A percentile compares a stretch with the other conserved stretches of the same genome.
Evolutionary conservation across 1,139 yeast species (phyloP).

Genomic region (Lodderomyces pseudojiufengensis): DNA sequence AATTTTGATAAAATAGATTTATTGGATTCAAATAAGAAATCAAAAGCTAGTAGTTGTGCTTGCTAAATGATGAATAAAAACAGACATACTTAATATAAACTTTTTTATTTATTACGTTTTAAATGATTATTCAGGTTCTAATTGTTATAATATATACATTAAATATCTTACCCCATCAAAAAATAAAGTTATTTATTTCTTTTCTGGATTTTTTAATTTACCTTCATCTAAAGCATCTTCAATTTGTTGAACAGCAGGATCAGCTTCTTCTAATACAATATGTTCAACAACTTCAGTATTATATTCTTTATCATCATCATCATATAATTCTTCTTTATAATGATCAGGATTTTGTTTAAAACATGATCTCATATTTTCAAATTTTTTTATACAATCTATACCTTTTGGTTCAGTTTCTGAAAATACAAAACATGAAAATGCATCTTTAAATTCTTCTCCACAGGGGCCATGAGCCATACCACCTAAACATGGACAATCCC

Average conservation of each 20-base stretch:
- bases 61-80: too few relatives aligned
- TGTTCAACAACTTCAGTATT: constrained; percentile 13
- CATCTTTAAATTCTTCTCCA: constrained; percentile 95
- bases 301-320: constrained; percentile 49
- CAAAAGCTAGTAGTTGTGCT: constrained; percentile 17
- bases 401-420: constrained; percentile 97
- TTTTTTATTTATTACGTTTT: too few relatives aligned
- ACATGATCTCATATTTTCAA: constrained; percentile 90
- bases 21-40: constrained; percentile 8
- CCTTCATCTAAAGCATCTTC: constrained; percentile 8
- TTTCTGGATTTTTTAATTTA: constrained; percentile 6
- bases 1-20: constrained; percentile 43
- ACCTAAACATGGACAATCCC: constrained; percentile 99
- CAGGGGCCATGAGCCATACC: constrained; percentile 99
- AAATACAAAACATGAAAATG: constrained; percentile 93
- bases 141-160: too few relatives aligned
- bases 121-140: too few relatives aligned
- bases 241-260: constrained; percentile 14
- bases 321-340: constrained; percentile 87
- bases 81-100: too few relatives aligned
- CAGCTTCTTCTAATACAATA: constrained; percentile 12
- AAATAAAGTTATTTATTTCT: constrained; percentile 1
- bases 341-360: constrained; percentile 92
- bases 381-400: constrained; percentile 90
- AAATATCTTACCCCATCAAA: too few relatives aligned